These are phyloP conservation scores for Stygiomarasmius scandens DNA, from an alignment of 1,284 basidiomycete species.

Conservation along the genomic window DNA sequence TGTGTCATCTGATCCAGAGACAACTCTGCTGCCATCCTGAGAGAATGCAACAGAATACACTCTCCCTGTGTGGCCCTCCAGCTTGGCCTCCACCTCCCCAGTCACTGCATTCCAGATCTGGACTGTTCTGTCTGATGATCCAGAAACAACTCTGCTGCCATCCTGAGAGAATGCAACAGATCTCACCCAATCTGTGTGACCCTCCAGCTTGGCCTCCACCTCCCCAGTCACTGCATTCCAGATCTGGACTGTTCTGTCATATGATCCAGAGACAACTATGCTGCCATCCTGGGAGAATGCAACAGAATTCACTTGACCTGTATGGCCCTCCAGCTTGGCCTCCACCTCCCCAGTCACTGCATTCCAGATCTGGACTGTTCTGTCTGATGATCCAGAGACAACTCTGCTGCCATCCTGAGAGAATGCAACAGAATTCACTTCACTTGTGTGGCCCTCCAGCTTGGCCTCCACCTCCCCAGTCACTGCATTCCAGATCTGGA, in stretches of 20 bases:
- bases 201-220: conserved; percentile 1
- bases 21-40: conserved; percentile 19
- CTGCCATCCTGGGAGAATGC: conserved; percentile 9
- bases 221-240: conserved; percentile 1
- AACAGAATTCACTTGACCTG: conserved; percentile 9
- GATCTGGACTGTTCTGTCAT: background rate
- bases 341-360: too few species aligned
- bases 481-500: too few species aligned
- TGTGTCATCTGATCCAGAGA: conserved; percentile 22
- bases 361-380: too few species aligned
- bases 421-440: too few species aligned
- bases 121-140: conserved; percentile 16
- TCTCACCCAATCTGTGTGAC: conserved; percentile 9
- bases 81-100: conserved; percentile 5
- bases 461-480: too few species aligned
- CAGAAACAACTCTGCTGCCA: conserved; percentile 17
- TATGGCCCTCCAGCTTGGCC: too few species aligned
- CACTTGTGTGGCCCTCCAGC: too few species aligned
- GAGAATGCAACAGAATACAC: conserved; percentile 15
- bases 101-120: conserved; percentile 20
- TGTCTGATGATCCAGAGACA: too few species aligned
- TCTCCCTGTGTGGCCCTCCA: conserved; percentile 12
- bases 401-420: too few species aligned
- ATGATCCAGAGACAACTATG: background rate
- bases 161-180: conserved; percentile 20